A percentile compares a stretch with the other conserved stretches of the same genome.
These are phyloP conservation scores for Endoconidiophora polonica DNA, from an alignment of 2,329 filamentous ascomycete species.

Conservation along the genomic window DNA sequence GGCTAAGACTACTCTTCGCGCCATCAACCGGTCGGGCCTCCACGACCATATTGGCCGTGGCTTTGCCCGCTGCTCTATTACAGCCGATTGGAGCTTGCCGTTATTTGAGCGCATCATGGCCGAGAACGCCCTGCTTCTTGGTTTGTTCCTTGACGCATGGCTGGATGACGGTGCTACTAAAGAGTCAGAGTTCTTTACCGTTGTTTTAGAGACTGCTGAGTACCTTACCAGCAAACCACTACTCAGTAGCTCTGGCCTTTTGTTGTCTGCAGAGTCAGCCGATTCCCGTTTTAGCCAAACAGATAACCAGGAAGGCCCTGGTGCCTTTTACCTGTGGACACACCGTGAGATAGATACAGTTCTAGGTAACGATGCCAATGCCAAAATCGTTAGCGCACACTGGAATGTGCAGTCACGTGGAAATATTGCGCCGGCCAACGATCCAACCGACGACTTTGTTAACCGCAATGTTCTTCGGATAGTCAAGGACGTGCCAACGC, in stretches of 20 bases:
- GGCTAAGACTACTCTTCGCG: conserved; percentile 62
- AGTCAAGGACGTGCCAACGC: conserved; percentile 45
- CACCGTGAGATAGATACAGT: conserved; percentile 68
- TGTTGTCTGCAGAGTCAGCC: conserved; percentile 78
- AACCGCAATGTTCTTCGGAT: conserved; percentile 80
- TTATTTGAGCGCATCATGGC: conserved; percentile 97
- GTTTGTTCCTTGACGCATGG: conserved; percentile 77
- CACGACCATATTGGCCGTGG: conserved; percentile 40
- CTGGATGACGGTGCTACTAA: conserved; percentile 34
- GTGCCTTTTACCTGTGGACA: conserved; percentile 91
- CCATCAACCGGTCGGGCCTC: conserved; percentile 44
- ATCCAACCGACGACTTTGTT: conserved; percentile 85
- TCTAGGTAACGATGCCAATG: conserved; percentile 32
- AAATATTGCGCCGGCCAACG: conserved; percentile 67
- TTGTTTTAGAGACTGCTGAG: conserved; percentile 67
- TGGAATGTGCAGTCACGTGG: conserved; percentile 74
- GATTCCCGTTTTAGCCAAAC: conserved; percentile 62
- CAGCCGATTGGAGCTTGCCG: conserved; percentile 79
- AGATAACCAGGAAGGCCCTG: conserved; percentile 59
- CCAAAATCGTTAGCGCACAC: conserved; percentile 44
- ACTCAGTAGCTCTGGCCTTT: conserved; percentile 51
- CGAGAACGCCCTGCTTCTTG: conserved; percentile 74
- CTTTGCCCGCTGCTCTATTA: conserved; percentile 67
- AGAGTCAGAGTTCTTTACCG: conserved; percentile 56
- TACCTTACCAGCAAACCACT: conserved; percentile 65